Conservation (phyloP, 805 yeast species). For the Saccharomyces paradoxus region DNA sequence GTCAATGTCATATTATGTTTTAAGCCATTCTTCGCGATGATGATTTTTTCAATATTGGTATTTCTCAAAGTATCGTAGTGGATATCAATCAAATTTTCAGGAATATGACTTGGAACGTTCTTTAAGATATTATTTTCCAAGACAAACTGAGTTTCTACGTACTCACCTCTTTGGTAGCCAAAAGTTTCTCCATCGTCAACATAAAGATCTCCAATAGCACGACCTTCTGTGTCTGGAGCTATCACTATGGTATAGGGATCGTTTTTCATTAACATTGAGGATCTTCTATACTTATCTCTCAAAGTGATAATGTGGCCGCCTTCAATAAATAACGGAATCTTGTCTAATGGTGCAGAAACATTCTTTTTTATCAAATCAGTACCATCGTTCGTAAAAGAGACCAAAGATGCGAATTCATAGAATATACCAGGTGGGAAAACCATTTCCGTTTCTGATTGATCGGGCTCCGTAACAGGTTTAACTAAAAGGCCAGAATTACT, state of each 20-base stretch:
- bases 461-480: slow-evolving; percentile 67
- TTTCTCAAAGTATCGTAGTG: slow-evolving; percentile 21
- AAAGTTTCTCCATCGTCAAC: slow-evolving; percentile 81
- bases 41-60: slow-evolving; percentile 47
- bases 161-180: slow-evolving; percentile 46
- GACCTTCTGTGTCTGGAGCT: slow-evolving; percentile 42
- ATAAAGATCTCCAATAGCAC: slow-evolving; percentile 56
- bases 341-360: slow-evolving; percentile 41
- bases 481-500: slow-evolving; percentile 66
- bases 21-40: slow-evolving; percentile 36
- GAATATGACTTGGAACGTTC: slow-evolving; percentile 22
- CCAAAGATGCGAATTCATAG: slow-evolving; percentile 43
- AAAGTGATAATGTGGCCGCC: slow-evolving; percentile 73
- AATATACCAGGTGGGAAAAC: slow-evolving; percentile 43
- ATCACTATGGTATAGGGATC: slow-evolving; percentile 78
- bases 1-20: background rate
- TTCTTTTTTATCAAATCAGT: slow-evolving; percentile 15
- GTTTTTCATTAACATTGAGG: slow-evolving; percentile 59
- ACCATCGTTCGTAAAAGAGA: slow-evolving; percentile 28
- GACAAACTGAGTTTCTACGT: slow-evolving; percentile 35
- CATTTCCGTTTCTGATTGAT: slow-evolving; percentile 31
- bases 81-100: slow-evolving; percentile 5
- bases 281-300: slow-evolving; percentile 71
- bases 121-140: slow-evolving; percentile 29
- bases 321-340: slow-evolving; percentile 62